Conservation (phyloP, 2,329 filamentous ascomycete species). For the Paecilomyces variotii region DNA sequence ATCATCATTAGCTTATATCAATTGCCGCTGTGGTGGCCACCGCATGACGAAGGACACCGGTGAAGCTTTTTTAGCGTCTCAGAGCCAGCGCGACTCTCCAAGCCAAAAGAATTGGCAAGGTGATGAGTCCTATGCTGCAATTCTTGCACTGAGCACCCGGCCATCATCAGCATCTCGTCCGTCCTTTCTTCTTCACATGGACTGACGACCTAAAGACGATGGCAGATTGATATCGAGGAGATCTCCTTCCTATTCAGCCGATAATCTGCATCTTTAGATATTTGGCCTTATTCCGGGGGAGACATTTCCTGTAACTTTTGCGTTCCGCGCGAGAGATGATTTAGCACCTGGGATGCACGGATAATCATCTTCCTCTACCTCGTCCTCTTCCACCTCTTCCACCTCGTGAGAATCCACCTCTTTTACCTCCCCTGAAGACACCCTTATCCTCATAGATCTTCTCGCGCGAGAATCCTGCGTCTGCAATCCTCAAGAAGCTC, state of each 20-base stretch:
- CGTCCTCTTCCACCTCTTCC: slow-evolving; percentile 25
- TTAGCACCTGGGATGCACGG: not conserved
- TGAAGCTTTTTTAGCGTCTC: not conserved
- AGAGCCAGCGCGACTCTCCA: not conserved
- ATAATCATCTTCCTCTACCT: slow-evolving; percentile 16
- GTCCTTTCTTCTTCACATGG: slow-evolving; percentile 20
- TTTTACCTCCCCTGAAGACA: slow-evolving; percentile 20
- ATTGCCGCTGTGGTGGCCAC: not conserved
- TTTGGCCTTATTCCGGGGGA: slow-evolving; percentile 21
- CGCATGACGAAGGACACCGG: not conserved
- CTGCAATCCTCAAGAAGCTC: slow-evolving; percentile 75
- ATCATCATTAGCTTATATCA: not conserved
- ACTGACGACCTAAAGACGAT: slow-evolving; percentile 43
- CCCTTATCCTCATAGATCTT: slow-evolving; percentile 51
- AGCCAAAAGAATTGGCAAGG: not conserved
- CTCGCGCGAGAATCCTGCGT: slow-evolving; percentile 72
- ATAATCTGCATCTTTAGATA: slow-evolving; percentile 14
- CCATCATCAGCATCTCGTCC: slow-evolving; percentile 33
- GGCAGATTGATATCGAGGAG: slow-evolving; percentile 28
- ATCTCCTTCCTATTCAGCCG: slow-evolving; percentile 18
- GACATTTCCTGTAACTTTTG: slow-evolving; percentile 10
- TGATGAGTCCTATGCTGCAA: not conserved
- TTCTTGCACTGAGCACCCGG: not conserved
- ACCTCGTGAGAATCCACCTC: slow-evolving; percentile 14
- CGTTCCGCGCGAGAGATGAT: slow-evolving; percentile 3